Evolutionary conservation across 805 yeast genomes (phyloP), one percentile per base, ranked within the genome.

Genomic region (Starmerella apis): DNA sequence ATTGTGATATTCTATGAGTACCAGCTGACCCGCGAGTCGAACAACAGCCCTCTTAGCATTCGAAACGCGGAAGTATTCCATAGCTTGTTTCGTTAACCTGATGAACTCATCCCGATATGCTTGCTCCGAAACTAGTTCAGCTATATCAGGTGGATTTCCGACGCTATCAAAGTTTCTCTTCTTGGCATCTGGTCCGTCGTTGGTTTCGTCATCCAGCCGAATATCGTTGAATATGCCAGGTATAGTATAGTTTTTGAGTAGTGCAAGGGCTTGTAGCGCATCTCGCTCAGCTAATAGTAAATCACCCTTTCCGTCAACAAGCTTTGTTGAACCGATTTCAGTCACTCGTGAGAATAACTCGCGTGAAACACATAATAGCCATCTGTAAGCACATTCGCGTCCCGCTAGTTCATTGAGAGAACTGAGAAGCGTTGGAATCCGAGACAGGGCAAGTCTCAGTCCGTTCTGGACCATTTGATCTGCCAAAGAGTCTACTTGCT

Each of bases 11-110:
- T 48, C 79, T 16, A 86, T 65, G 10, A 83, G 61, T 0, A 94
- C 95, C 47, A 86, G 72, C 55, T 90, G 96, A 6, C 85, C 77
- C 1, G 88, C 79, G 14, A 92, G 69, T 4, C 81, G 70, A 59
- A 84, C 88, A 6, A 83, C 80, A 0, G 86, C 73, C 54, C 90
- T 73, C 14, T 78, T 74, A 50, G 86, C 71, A 4, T 65, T 69
- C 2, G 83, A 74, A 0, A 62, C 55, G 4, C 75, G 71, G 55
- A 76, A 82, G 41, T 75, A 75, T 16, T 68, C 66, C 16, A 80
- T 75, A 0, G 81, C 76, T 0, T 68, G 64, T 49, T 77, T 77
- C 0, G 95, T 84, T 16, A 78, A 63, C 0, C 62, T 60, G 36
- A 80, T 64, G 56, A 78, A 83, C 10, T 64, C 61, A 8, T 65